Evolutionary conservation across 1,284 basidiomycete genomes (phyloP).

Genomic region (Cryptococcus hybrid): DNA sequence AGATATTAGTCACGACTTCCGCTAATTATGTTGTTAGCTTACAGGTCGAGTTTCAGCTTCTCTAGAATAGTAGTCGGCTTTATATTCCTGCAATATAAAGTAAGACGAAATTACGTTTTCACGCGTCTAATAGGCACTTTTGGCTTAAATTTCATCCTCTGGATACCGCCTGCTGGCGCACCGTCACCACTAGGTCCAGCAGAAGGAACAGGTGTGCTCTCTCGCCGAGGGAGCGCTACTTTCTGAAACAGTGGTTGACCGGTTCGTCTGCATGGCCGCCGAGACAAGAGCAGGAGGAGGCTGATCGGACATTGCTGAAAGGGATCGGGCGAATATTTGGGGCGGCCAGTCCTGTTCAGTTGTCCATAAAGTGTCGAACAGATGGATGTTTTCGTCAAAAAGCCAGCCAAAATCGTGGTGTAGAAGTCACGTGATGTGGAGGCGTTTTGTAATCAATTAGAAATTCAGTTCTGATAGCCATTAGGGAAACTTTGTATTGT

Average conservation of each 20-base stretch:
- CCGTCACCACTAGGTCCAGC: conserved; percentile 1
- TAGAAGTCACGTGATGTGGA: no score
- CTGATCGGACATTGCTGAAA: no score
- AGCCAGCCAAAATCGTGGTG: no score
- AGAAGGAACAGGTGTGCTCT: neutral
- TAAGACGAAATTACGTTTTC: conserved; percentile 12
- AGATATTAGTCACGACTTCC: neutral
- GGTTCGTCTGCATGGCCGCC: no score
- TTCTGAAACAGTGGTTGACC: neutral
- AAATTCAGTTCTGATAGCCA: no score
- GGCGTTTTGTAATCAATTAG: no score
- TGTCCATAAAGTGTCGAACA: no score
- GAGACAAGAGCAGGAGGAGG: no score
- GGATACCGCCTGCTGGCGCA: conserved; percentile 9
- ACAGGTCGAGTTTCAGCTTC: conserved; percentile 26
- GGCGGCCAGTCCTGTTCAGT: no score
- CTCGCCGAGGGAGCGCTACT: neutral
- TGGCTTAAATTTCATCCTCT: conserved; percentile 50
- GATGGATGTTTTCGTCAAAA: no score
- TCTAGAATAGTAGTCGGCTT: conserved; percentile 6
- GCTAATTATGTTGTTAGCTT: conserved; percentile 2
- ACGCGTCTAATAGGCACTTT: conserved; percentile 40
- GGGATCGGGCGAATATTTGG: no score
- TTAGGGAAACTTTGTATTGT: no score
- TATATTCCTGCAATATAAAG: neutral